Evolutionary conservation across 345 rosid species (phyloP).

Genomic region (Aegle marmelos): DNA sequence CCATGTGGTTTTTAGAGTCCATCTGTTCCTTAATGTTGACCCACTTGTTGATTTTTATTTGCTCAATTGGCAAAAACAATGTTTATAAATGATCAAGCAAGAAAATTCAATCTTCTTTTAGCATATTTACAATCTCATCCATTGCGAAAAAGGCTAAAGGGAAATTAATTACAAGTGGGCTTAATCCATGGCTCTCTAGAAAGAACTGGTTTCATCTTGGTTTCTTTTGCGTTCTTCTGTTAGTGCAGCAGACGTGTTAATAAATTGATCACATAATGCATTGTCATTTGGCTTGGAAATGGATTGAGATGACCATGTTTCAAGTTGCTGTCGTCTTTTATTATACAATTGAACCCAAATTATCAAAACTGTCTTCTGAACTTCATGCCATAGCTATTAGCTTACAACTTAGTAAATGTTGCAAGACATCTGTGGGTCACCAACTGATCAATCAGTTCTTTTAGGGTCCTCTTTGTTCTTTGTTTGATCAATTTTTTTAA

Average conservation of each 20-base stretch:
- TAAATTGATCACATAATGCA: not conserved
- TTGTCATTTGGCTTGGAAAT: conserved; percentile 8
- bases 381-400: not conserved
- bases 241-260: not conserved
- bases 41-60: conserved; percentile 24
- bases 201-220: conserved; percentile 1
- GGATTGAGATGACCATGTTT: not conserved
- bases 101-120: not conserved
- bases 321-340: not conserved
- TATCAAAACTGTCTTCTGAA: not conserved
- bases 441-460: conserved; percentile 3
- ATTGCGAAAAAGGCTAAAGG: not conserved
- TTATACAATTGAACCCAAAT: not conserved
- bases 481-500: not conserved
- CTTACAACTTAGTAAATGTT: not conserved
- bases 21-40: conserved; percentile 16
- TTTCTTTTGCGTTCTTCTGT: not conserved
- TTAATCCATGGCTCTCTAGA: not conserved
- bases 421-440: conserved; percentile 3
- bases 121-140: conserved; percentile 15
- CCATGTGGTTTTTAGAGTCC: conserved; percentile 29
- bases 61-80: not conserved
- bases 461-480: conserved; percentile 7
- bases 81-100: not conserved
- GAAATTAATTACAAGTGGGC: not conserved